These are phyloP conservation scores for Brettanomyces anomalus DNA, from an alignment of 805 yeast genomes.

Conservation along the genomic window DNA sequence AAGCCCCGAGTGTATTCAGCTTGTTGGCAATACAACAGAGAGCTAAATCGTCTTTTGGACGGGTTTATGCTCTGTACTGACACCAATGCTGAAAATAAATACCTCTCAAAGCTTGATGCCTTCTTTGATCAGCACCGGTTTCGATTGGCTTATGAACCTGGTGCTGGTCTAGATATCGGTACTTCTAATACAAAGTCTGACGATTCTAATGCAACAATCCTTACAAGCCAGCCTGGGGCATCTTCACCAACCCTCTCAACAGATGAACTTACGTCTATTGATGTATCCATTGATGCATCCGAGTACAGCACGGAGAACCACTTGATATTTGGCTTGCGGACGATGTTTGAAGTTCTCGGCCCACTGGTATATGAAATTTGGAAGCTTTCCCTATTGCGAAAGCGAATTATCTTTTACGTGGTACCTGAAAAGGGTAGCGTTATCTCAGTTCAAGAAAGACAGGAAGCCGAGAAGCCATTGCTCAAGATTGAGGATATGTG, in stretches of 20 bases:
- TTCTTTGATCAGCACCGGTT: conserved; percentile 13
- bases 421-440: conserved; percentile 14
- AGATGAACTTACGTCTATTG: not conserved
- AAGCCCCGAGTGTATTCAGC: conserved; percentile 31
- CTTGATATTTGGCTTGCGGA: conserved; percentile 38
- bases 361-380: conserved; percentile 58
- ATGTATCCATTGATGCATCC: conserved; percentile 8
- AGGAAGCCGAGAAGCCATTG: conserved; percentile 6
- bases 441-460: conserved; percentile 4
- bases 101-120: conserved; percentile 14
- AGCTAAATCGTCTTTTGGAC: conserved; percentile 24
- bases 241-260: not conserved
- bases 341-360: conserved; percentile 43
- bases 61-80: conserved; percentile 18
- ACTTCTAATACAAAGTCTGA: too few species aligned
- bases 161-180: not conserved
- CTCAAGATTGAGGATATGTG: conserved; percentile 30
- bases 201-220: not conserved
- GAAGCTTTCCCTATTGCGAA: conserved; percentile 53
- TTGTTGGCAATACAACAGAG: conserved; percentile 35
- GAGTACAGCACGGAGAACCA: conserved; percentile 22
- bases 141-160: not conserved
- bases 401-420: conserved; percentile 39
- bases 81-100: conserved; percentile 11
- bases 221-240: not conserved